phyloP scores from a whole-genome alignment of 495 filamentous ascomycete genomes.

The Tuber aestivum region DNA sequence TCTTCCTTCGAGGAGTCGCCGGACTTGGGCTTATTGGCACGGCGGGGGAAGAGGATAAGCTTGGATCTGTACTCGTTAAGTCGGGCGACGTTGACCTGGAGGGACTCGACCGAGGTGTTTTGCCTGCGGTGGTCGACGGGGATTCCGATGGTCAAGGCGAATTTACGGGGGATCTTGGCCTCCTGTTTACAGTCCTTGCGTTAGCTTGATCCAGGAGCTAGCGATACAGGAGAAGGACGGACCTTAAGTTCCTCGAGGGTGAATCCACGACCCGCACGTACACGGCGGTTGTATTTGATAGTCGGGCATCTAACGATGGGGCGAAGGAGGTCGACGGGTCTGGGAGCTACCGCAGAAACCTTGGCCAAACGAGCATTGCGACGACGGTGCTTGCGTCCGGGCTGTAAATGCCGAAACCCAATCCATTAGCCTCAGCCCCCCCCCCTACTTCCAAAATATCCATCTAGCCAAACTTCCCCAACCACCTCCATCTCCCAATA shows the following conservation, averaged over 20 bases:
- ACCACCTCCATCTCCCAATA: not conserved
- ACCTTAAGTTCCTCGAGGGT: slow-evolving; percentile 96
- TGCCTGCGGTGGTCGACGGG: slow-evolving; percentile 89
- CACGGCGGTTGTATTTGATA: slow-evolving; percentile 97
- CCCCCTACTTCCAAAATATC: not conserved
- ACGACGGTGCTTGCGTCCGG: slow-evolving; percentile 86
- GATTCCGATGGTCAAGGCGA: slow-evolving; percentile 94
- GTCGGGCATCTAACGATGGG: slow-evolving; percentile 91
- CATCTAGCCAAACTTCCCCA: not conserved
- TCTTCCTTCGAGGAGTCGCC: slow-evolving; percentile 83
- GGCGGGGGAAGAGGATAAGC: slow-evolving; percentile 96
- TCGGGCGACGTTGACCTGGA: slow-evolving; percentile 87
- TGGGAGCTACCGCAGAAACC: slow-evolving; percentile 87
- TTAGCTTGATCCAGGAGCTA: not conserved
- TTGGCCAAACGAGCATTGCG: slow-evolving; percentile 83
- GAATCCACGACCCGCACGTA: slow-evolving; percentile 94
- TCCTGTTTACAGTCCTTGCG: slow-evolving; percentile 53
- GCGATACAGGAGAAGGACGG: slow-evolving; percentile 40
- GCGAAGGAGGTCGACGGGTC: slow-evolving; percentile 93
- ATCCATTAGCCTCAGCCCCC: slow-evolving; percentile 36
- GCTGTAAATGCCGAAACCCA: slow-evolving; percentile 52
- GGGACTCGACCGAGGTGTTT: slow-evolving; percentile 92
- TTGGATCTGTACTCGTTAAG: slow-evolving; percentile 92
- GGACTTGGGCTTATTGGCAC: slow-evolving; percentile 82
- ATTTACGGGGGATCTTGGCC: slow-evolving; percentile 89